Conservation (phyloP, 345 rosid species). For the Hypericum perforatum region DNA sequence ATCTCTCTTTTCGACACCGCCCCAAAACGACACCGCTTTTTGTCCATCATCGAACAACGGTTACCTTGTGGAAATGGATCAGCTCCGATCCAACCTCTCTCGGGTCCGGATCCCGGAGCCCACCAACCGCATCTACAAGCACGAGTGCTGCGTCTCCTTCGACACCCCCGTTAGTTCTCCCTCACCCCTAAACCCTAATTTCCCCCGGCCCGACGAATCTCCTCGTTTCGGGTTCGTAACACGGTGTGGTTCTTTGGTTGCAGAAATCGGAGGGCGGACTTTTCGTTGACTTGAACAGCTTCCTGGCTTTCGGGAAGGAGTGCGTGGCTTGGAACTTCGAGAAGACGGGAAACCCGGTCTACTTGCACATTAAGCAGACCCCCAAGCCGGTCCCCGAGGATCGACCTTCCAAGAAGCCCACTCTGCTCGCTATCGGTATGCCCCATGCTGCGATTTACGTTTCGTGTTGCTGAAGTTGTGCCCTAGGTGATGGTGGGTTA, state of each 20-base stretch:
- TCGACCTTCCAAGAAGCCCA: conserved; percentile 82
- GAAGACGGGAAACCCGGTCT: conserved; percentile 88
- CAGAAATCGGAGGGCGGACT: conserved; percentile 94
- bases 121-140: conserved; percentile 92
- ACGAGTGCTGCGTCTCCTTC: conserved; percentile 93
- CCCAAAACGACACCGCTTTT: background rate
- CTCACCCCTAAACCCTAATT: background rate
- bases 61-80: conserved; percentile 43
- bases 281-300: conserved; percentile 77
- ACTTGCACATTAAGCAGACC: conserved; percentile 76
- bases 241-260: conserved; percentile 13
- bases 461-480: background rate
- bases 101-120: conserved; percentile 99
- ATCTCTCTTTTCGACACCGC: background rate
- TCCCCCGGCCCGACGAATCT: background rate
- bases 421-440: conserved; percentile 84
- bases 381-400: conserved; percentile 67
- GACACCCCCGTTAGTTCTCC: conserved; percentile 59
- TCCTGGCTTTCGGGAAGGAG: conserved; percentile 90
- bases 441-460: background rate
- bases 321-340: conserved; percentile 75
- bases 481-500: background rate
- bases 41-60: background rate
- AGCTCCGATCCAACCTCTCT: conserved; percentile 85
- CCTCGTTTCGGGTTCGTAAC: background rate